Conservation (phyloP, 1,284 basidiomycete genomes). For the Cystobasidium sp. region DNA sequence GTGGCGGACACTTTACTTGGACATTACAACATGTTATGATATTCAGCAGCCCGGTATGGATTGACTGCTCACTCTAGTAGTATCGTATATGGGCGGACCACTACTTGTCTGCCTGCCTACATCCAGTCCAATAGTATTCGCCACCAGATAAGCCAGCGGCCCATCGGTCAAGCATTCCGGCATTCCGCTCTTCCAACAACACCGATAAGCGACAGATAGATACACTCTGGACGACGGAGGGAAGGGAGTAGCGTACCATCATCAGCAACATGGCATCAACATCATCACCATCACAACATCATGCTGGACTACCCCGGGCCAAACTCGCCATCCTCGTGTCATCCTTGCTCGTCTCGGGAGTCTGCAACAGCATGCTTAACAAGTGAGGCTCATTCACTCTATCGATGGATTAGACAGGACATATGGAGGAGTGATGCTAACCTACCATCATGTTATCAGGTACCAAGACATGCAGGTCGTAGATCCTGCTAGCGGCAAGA, state of each 20-base stretch:
- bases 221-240: no score
- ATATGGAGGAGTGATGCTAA: not conserved
- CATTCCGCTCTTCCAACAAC: no score
- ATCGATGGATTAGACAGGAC: not conserved
- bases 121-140: not conserved
- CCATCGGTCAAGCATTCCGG: no score
- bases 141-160: constrained; percentile 6
- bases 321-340: constrained; percentile 37
- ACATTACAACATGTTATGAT: no score
- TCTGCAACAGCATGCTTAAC: constrained; percentile 42
- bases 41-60: no score
- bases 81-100: no score
- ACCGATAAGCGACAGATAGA: no score
- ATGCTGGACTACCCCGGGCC: constrained; percentile 17
- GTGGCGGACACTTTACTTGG: not conserved
- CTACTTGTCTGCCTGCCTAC: not conserved
- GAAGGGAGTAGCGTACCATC: no score
- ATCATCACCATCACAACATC: not conserved
- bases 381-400: constrained; percentile 21
- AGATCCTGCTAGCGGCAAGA: constrained; percentile 16
- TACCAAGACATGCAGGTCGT: constrained; percentile 44
- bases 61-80: no score
- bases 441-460: not conserved
- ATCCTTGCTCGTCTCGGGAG: constrained; percentile 38
- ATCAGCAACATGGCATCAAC: constrained; percentile 30